Evolutionary conservation across 768 basidiomycete species (phyloP).

Genomic region (Russula foetens): DNA sequence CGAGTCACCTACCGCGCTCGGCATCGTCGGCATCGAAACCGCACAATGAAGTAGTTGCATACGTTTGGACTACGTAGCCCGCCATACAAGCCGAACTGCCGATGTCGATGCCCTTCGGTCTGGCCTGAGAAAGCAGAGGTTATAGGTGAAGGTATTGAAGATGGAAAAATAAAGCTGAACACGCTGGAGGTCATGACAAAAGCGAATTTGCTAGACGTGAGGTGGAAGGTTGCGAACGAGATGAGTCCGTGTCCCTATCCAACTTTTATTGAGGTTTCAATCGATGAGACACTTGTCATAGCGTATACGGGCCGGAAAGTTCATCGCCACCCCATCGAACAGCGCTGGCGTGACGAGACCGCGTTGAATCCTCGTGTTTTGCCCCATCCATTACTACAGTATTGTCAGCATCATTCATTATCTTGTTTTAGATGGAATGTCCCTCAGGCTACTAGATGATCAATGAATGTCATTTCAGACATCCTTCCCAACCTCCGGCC

Average conservation of each 20-base stretch:
- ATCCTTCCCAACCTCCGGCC: constrained; percentile 66
- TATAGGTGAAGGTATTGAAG: constrained; percentile 19
- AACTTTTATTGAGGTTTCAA: background rate
- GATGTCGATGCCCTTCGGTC: constrained; percentile 33
- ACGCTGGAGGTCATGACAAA: constrained; percentile 73
- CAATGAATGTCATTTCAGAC: constrained; percentile 90
- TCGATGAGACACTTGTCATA: constrained; percentile 22
- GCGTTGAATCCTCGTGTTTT: constrained; percentile 73
- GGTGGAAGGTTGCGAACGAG: constrained; percentile 75
- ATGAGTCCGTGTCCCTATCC: constrained; percentile 45
- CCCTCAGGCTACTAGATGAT: too few species aligned
- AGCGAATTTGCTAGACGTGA: constrained; percentile 73
- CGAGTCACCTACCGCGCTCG: constrained; percentile 52
- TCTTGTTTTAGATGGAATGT: constrained; percentile 70
- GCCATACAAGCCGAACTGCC: constrained; percentile 39
- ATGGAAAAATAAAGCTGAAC: constrained; percentile 34
- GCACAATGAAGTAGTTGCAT: constrained; percentile 77
- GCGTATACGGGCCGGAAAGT: constrained; percentile 61
- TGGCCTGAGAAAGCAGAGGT: constrained; percentile 17
- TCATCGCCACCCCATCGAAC: constrained; percentile 75
- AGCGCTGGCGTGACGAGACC: constrained; percentile 80
- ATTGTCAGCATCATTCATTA: background rate
- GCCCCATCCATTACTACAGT: background rate
- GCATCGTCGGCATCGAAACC: constrained; percentile 65
- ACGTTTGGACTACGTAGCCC: constrained; percentile 56